A percentile compares a stretch with the other conserved stretches of the same genome.
Evolutionary conservation across 129 eudicot species (phyloP).

Genomic region (carrot (Daucus carota)): DNA sequence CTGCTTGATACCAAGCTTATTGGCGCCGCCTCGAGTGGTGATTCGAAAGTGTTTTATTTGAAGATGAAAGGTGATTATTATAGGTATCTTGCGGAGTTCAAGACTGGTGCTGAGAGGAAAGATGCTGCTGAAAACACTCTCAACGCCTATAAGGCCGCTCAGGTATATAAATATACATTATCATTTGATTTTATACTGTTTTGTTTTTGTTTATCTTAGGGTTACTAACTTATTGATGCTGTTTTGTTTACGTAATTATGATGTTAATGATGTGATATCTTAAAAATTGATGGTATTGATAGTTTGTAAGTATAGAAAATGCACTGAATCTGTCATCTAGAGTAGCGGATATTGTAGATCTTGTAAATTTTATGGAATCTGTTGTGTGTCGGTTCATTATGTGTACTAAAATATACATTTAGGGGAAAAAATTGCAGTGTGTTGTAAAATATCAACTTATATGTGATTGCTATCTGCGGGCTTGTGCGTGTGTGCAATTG

Average conservation of each 20-base stretch:
- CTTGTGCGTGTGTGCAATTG: too few species aligned
- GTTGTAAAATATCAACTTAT: not conserved
- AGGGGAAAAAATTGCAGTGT: not conserved
- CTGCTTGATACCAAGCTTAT: slow-evolving; percentile 67
- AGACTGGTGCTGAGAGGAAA: slow-evolving; percentile 76
- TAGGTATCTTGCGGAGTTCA: slow-evolving; percentile 79
- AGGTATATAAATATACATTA: slow-evolving; percentile 26
- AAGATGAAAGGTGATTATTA: slow-evolving; percentile 90
- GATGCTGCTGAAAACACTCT: slow-evolving; percentile 88
- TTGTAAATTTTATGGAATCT: not conserved
- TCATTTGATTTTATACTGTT: too few species aligned
- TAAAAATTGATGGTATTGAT: not conserved
- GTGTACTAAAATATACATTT: too few species aligned
- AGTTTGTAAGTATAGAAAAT: not conserved
- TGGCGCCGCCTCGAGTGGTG: slow-evolving; percentile 56
- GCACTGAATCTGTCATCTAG: not conserved
- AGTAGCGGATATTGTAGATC: not conserved
- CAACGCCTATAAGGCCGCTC: slow-evolving; percentile 77
- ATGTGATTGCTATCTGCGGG: not conserved
- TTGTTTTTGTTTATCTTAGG: not conserved
- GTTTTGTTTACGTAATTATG: not conserved
- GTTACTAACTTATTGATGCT: not conserved
- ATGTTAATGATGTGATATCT: not conserved
- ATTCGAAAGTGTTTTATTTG: slow-evolving; percentile 69
- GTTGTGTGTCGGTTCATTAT: not conserved